Conservation (phyloP, 257 asterid species). For the Cruciata laevipes region DNA sequence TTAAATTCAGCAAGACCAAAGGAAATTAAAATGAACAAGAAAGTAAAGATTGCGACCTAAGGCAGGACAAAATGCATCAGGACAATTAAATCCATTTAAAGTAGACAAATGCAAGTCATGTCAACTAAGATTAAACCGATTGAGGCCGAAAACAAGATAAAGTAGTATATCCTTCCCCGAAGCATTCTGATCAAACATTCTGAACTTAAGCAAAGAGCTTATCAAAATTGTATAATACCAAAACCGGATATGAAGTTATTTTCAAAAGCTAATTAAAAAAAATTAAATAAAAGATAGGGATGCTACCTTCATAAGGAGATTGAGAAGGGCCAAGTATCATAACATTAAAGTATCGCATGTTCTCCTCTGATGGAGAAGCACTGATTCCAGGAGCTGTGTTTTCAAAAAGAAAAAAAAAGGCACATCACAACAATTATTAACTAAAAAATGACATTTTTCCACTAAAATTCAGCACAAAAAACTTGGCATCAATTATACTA, state of each 20-base stretch:
- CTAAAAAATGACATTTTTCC: too few relatives aligned
- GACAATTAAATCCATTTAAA: not conserved
- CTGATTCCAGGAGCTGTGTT: constrained; percentile 91
- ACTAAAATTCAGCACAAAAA: not conserved
- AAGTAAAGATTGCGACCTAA: not conserved
- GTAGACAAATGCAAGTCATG: not conserved
- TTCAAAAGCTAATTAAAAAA: not conserved
- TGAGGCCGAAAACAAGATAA: not conserved
- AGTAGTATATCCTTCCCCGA: not conserved
- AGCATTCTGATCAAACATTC: not conserved
- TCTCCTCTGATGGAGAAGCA: constrained; percentile 97
- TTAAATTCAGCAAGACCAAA: not conserved
- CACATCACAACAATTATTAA: not conserved
- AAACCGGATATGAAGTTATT: not conserved
- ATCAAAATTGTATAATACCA: not conserved
- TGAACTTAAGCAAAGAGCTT: not conserved
- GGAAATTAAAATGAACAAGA: not conserved
- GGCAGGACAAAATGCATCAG: not conserved
- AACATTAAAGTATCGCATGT: constrained; percentile 96
- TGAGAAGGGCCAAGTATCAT: constrained; percentile 99
- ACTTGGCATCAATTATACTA: too few relatives aligned
- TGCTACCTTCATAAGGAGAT: constrained; percentile 94
- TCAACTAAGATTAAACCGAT: not conserved
- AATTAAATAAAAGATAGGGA: not conserved
- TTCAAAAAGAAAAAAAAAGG: not conserved